Base-by-base conservation (phyloP, 176 grass and related monocot species). In the Areca catechu region DNA sequence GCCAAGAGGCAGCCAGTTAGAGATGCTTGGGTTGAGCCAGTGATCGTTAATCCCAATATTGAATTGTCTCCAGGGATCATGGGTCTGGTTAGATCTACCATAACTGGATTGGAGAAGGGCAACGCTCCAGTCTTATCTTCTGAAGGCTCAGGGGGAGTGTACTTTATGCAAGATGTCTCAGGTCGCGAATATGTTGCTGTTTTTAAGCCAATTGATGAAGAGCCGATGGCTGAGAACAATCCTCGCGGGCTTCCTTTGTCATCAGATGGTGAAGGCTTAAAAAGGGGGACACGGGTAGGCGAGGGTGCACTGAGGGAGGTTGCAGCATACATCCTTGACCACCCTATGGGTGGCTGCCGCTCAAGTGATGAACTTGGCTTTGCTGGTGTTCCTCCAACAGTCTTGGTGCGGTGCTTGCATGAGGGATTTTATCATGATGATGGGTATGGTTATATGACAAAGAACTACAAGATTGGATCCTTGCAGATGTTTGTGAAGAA, bases 121-220 rank as follows among this genome's bases (percentile, higher is more conserved):
- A 34, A 82, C 62, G 21, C 37, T 19, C 81, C 84, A 50, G 57
- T 82, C 43, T 77, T 95, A 84, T 82, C 81, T 75, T 75, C 71
- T 50, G 84, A 95, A 73, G 89, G 89, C 17, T 75, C 81, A 23
- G 84, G 89, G 16, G 89, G 89, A 16, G 84, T 74, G 24, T 95
- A 95, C 56, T 85, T 95, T 67, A 82, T 95, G 89, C 70, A 52
- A n/a, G 84, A 89, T 85, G 52, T 23, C 43, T 68, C 68, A 20
- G 84, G 78, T 43, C 21, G 71, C 48, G 76, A 78, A 27, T 78
- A 78, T 50, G 65, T 88, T 56, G 74, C 76, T 15, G 89, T 95
- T 61, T 95, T 95, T 27, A 88, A 95, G 78, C 89, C 89, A 24
- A 84, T 82, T 6, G 89, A 95, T 64, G 89, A 95, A 61, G 89